Percentiles rank a stretch among this genome's conserved stretches.
phyloP scores from a whole-genome alignment of 2,329 filamentous ascomycete genomes.

The Ceratocystis huliohia region DNA sequence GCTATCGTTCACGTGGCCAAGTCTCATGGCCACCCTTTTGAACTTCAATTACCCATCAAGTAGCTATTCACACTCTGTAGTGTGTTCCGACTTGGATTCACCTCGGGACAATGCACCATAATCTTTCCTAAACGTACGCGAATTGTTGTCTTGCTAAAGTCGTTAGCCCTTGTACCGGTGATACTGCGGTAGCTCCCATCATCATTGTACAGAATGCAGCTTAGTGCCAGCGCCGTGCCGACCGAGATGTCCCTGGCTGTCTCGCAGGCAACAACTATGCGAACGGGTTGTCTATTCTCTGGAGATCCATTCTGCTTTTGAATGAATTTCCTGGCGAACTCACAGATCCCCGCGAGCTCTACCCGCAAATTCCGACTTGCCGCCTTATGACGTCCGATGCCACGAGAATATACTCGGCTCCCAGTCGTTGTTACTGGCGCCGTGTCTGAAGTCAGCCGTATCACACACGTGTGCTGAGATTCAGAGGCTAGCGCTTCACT shows the following conservation, averaged over 20 bases:
- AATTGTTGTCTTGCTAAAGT: slow-evolving; percentile 62
- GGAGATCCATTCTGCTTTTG: not conserved
- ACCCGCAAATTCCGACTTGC: slow-evolving; percentile 73
- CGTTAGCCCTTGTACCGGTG: slow-evolving; percentile 21
- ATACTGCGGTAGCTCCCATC: slow-evolving; percentile 36
- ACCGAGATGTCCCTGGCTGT: slow-evolving; percentile 71
- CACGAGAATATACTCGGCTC: slow-evolving; percentile 31
- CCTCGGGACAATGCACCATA: slow-evolving; percentile 62
- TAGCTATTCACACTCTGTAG: slow-evolving; percentile 87
- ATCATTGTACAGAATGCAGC: slow-evolving; percentile 61
- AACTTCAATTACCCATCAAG: slow-evolving; percentile 50
- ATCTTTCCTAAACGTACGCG: slow-evolving; percentile 69
- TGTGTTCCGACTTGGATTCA: slow-evolving; percentile 72
- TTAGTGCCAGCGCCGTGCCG: slow-evolving; percentile 60
- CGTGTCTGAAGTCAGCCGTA: slow-evolving; percentile 30
- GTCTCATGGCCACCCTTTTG: not conserved
- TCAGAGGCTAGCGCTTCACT: slow-evolving; percentile 20
- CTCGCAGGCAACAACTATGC: slow-evolving; percentile 54
- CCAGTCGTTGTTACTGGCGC: slow-evolving; percentile 35
- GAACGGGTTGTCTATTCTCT: not conserved
- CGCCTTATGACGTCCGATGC: slow-evolving; percentile 58
- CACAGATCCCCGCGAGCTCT: slow-evolving; percentile 50
- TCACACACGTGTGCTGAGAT: slow-evolving; percentile 31
- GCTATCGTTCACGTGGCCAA: no score
- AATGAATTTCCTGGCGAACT: slow-evolving; percentile 35